These are phyloP conservation scores for Bruguiera parviflora DNA, from an alignment of 345 rosid species.

Conservation along the genomic window DNA sequence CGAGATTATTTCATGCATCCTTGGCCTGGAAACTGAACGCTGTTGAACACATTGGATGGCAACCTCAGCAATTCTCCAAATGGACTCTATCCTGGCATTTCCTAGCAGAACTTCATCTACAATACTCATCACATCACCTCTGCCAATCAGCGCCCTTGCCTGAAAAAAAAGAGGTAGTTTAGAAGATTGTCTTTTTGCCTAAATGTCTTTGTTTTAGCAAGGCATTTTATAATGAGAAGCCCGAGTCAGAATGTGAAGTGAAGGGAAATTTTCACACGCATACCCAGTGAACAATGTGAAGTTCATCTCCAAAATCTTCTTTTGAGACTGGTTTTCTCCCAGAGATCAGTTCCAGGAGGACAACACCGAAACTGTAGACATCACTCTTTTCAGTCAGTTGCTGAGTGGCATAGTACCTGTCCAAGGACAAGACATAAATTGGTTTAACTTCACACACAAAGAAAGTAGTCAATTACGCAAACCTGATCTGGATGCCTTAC, in stretches of 20 bases:
- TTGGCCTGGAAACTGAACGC: conserved; percentile 60
- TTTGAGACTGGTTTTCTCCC: conserved; percentile 82
- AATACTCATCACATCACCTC: conserved; percentile 74
- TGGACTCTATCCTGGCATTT: conserved; percentile 66
- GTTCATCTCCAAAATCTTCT: conserved; percentile 81
- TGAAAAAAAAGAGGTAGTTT: conserved; percentile 17
- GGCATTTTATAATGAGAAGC: not conserved
- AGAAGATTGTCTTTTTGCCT: too few relatives aligned
- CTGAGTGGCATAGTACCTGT: conserved; percentile 87
- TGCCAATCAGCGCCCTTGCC: conserved; percentile 80
- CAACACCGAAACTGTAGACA: conserved; percentile 96
- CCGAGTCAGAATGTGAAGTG: not conserved
- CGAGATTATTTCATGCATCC: conserved; percentile 80
- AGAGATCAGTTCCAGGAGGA: conserved; percentile 86
- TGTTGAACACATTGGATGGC: conserved; percentile 87
- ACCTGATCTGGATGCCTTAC: conserved; percentile 52
- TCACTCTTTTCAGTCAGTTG: conserved; percentile 94
- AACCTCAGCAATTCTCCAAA: conserved; percentile 87
- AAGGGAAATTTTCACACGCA: not conserved
- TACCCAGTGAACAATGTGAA: conserved; percentile 96
- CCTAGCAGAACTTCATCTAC: conserved; percentile 61
- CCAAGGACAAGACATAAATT: not conserved
- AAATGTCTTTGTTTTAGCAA: not conserved
- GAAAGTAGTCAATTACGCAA: not conserved
- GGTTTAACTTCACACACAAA: not conserved